Evolutionary conservation across 164 flowering plant genomes (phyloP).

Genomic region (grape (Vitis vinifera)): DNA sequence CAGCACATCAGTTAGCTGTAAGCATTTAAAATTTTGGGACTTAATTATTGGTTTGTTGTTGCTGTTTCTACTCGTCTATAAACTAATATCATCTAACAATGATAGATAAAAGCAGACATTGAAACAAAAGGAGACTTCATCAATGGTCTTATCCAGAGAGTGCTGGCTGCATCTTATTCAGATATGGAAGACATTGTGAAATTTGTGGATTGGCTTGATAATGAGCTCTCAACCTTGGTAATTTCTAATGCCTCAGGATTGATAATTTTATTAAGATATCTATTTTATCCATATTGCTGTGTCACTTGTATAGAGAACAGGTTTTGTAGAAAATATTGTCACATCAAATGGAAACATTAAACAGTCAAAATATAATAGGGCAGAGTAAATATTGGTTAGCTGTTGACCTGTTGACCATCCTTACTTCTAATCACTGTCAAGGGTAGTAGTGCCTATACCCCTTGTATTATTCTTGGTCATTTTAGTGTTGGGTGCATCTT

Average conservation of each 20-base stretch:
- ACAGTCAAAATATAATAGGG: background rate
- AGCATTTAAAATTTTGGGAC: constrained; percentile 8
- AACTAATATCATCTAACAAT: background rate
- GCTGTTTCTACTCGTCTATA: background rate
- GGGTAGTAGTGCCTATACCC: background rate
- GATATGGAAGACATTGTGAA: constrained; percentile 58
- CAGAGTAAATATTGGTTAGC: background rate
- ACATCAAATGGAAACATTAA: background rate
- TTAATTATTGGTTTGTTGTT: background rate
- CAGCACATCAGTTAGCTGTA: constrained; percentile 70
- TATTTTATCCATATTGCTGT: background rate
- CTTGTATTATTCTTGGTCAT: background rate
- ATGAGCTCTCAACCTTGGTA: constrained; percentile 69
- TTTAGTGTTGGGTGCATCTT: background rate
- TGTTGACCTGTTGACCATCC: background rate
- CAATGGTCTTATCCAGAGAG: constrained; percentile 54
- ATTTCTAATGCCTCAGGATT: constrained; percentile 5
- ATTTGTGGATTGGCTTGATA: constrained; percentile 71
- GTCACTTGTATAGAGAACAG: too few species aligned
- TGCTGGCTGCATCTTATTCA: constrained; percentile 38
- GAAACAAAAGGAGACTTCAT: constrained; percentile 71
- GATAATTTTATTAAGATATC: background rate
- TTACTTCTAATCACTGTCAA: background rate
- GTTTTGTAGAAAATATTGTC: too few species aligned
- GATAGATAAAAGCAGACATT: constrained; percentile 57